Percentiles rank a stretch among this genome's conserved stretches.
Conservation (phyloP, 2,329 filamentous ascomycete genomes). For the Bipolaris cookei region DNA sequence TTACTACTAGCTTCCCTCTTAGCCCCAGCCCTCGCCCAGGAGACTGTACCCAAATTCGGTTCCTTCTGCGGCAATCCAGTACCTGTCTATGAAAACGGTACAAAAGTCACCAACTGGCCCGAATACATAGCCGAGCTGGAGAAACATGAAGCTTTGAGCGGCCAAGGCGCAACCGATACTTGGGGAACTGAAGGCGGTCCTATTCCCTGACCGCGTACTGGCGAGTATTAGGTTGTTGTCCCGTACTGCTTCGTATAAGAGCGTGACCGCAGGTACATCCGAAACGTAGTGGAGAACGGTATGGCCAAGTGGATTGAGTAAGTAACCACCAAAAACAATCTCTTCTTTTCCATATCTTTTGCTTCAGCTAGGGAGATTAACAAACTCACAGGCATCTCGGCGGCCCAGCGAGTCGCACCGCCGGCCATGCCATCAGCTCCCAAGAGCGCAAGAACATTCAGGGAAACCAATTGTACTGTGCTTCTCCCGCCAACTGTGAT, state of each 20-base stretch:
- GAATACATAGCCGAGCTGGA: conserved; percentile 1
- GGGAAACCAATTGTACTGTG: not conserved
- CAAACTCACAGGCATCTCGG: not conserved
- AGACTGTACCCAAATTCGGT: not conserved
- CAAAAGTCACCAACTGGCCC: not conserved
- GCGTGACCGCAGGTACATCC: not conserved
- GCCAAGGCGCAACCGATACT: not conserved
- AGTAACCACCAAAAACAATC: not conserved
- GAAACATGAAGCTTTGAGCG: too few species aligned
- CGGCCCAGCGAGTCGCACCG: not conserved
- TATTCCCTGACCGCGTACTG: conserved; percentile 3
- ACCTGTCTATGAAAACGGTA: not conserved
- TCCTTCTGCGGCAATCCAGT: not conserved
- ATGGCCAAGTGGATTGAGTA: conserved; percentile 5
- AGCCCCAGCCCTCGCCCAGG: not conserved
- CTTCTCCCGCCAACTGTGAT: not conserved
- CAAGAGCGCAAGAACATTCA: not conserved
- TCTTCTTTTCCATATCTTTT: not conserved
- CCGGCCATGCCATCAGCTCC: conserved; percentile 6
- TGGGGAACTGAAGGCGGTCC: not conserved
- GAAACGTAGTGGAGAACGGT: not conserved
- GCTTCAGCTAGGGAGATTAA: not conserved
- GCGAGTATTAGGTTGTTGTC: not conserved
- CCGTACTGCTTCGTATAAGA: conserved; percentile 4
- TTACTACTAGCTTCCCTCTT: not conserved